Evolutionary conservation across 192 early-diverging fungal genomes (phyloP).

Genomic region (Coemansia sp.): DNA sequence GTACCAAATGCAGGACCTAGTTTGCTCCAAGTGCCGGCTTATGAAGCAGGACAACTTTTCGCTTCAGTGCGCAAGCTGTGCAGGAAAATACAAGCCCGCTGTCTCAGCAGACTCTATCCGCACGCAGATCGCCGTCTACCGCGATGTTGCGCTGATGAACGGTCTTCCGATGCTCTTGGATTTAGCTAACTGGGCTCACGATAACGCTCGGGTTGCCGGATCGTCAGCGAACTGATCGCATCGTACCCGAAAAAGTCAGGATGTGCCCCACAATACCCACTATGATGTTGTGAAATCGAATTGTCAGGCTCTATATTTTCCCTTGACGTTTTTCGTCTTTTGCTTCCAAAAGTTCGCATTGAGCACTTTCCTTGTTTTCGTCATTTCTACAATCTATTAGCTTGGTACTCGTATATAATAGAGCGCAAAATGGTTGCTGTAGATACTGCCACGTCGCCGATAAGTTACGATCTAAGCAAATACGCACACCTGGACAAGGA

Average conservation of each 20-base stretch:
- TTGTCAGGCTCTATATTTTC: too few relatives aligned
- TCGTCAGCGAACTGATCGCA: background rate
- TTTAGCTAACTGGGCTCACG: slow-evolving; percentile 31
- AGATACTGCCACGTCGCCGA: slow-evolving; percentile 1
- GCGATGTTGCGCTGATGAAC: slow-evolving; percentile 38
- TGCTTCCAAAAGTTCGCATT: background rate
- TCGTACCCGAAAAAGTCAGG: background rate
- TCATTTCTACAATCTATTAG: too few relatives aligned
- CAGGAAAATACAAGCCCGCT: slow-evolving; percentile 56
- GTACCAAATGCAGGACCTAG: slow-evolving; percentile 89
- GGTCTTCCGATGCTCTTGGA: slow-evolving; percentile 34
- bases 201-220: background rate
- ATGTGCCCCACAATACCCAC: background rate
- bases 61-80: slow-evolving; percentile 70
- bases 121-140: slow-evolving; percentile 32
- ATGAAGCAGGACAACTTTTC: slow-evolving; percentile 80
- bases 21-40: slow-evolving; percentile 76
- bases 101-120: slow-evolving; percentile 16
- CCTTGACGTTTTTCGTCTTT: too few relatives aligned
- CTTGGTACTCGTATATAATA: too few relatives aligned
- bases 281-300: background rate
- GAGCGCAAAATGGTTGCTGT: background rate
- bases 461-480: slow-evolving; percentile 32
- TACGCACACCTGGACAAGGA: slow-evolving; percentile 30
- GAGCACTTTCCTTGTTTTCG: background rate